A percentile compares a stretch with the other conserved stretches of the same genome.
Conservation (phyloP, 75 land plant species). For the Picea glauca region DNA sequence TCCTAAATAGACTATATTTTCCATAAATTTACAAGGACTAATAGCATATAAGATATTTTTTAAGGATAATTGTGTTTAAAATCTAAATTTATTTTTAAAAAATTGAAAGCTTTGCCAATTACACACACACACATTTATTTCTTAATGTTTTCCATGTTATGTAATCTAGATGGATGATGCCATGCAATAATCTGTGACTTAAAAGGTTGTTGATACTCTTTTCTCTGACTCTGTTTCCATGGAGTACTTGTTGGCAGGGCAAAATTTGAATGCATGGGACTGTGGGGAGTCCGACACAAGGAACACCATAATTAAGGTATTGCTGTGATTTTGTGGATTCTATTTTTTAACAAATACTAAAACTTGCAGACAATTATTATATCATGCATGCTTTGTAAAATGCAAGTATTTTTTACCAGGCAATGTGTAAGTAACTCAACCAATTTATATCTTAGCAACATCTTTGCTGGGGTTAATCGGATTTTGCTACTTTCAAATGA, state of each 20-base stretch:
- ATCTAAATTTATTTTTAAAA: no score
- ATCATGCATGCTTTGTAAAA: not conserved
- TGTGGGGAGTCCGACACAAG: not conserved
- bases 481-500: not conserved
- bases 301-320: constrained; percentile 9
- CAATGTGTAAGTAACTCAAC: not conserved
- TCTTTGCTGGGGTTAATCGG: not conserved
- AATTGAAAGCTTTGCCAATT: no score
- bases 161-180: not conserved
- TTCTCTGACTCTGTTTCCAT: not conserved
- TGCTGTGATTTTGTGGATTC: not conserved
- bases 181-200: not conserved
- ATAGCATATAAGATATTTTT: no score
- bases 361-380: not conserved
- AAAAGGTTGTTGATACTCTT: not conserved
- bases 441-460: not conserved
- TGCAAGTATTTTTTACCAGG: not conserved
- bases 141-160: not conserved
- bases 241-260: not conserved
- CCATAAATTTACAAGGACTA: no score
- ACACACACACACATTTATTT: no score
- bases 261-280: not conserved
- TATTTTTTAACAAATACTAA: not conserved
- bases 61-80: no score
- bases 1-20: no score